Percentiles rank a stretch among this genome's conserved stretches.
These are phyloP conservation scores for Dendrobium huoshanense DNA, from an alignment of 106 monocot species.

Conservation along the genomic window DNA sequence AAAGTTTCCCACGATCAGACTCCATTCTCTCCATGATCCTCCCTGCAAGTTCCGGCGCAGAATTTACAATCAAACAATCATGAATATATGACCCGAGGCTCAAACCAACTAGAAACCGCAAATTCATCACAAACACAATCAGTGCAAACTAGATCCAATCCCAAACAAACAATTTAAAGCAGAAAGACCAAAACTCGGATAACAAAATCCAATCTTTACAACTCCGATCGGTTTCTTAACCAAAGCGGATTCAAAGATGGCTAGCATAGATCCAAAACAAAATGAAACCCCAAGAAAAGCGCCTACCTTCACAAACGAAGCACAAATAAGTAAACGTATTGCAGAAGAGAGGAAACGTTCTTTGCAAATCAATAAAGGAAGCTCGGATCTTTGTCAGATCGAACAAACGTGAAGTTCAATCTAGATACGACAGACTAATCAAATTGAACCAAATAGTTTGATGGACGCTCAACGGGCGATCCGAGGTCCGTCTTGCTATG, in stretches of 20 bases:
- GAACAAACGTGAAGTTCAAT: neutral
- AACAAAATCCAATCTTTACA: neutral
- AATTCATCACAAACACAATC: neutral
- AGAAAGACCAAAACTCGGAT: neutral
- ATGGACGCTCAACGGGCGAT: constrained; percentile 22
- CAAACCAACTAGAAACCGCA: neutral
- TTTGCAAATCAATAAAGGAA: constrained; percentile 4
- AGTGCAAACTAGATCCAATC: neutral
- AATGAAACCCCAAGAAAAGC: neutral
- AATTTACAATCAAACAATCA: neutral
- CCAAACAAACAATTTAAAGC: neutral
- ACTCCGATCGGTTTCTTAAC: neutral
- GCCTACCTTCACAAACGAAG: neutral
- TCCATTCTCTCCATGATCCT: constrained; percentile 31
- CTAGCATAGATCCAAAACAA: neutral
- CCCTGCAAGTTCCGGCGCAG: neutral
- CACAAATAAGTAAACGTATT: neutral
- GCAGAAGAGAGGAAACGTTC: neutral
- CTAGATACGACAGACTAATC: neutral
- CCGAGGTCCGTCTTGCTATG: constrained; percentile 7
- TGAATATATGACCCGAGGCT: neutral
- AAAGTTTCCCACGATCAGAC: constrained; percentile 27
- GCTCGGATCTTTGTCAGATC: constrained; percentile 11
- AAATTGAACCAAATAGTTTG: neutral
- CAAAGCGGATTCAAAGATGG: neutral